Conservation (phyloP, 2,329 filamentous ascomycete species). For the Torrubiella hemipterigena region DNA sequence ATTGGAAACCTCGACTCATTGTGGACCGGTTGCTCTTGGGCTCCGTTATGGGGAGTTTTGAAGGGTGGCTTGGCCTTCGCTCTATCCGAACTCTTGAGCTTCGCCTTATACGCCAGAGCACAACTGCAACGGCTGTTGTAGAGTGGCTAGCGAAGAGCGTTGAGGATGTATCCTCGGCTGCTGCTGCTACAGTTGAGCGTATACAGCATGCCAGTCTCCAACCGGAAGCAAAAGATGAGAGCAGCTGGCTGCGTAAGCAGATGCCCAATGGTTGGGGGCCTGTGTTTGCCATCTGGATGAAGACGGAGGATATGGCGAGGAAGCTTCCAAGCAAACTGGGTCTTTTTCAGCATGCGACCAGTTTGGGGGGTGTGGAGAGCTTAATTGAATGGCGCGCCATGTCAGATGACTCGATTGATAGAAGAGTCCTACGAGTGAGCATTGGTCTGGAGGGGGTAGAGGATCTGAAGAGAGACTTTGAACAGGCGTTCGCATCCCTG, state of each 20-base stretch:
- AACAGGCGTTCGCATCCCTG: slow-evolving; percentile 51
- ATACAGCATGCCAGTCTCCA: slow-evolving; percentile 76
- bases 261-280: slow-evolving; percentile 89
- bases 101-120: slow-evolving; percentile 64
- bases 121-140: slow-evolving; percentile 58
- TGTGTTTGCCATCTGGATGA: slow-evolving; percentile 68
- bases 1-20: slow-evolving; percentile 49
- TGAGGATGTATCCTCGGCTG: slow-evolving; percentile 20
- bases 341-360: slow-evolving; percentile 91
- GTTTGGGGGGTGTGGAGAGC: slow-evolving; percentile 85
- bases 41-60: slow-evolving; percentile 75
- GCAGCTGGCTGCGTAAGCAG: slow-evolving; percentile 67
- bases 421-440: slow-evolving; percentile 65
- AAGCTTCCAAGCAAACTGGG: slow-evolving; percentile 63
- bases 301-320: slow-evolving; percentile 47
- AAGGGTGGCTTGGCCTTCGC: slow-evolving; percentile 83
- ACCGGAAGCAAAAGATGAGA: slow-evolving; percentile 40
- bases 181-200: slow-evolving; percentile 43
- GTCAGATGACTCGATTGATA: slow-evolving; percentile 65
- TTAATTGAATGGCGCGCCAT: slow-evolving; percentile 94
- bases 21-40: slow-evolving; percentile 68
- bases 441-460: slow-evolving; percentile 79
- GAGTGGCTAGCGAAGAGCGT: slow-evolving; percentile 52
- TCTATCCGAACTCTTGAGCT: slow-evolving; percentile 79
- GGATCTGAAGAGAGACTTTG: slow-evolving; percentile 67